phyloP scores from a whole-genome alignment of 2,329 filamentous ascomycete genomes.

The Immersiporthe knoxdaviesiana region DNA sequence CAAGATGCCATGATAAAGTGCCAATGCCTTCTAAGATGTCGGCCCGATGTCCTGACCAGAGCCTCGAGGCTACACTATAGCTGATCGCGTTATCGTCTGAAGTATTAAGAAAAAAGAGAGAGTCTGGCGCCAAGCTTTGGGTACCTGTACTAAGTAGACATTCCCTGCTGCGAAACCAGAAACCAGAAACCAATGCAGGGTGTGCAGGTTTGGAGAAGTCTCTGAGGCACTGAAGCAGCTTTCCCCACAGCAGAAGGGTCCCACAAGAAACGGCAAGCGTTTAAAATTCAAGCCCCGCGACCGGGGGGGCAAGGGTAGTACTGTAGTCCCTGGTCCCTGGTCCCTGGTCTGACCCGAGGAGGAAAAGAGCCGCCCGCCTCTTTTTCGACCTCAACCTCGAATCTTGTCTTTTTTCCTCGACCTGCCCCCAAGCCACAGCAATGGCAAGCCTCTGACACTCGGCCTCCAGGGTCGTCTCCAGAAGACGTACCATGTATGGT shows the following conservation, averaged over 20 bases:
- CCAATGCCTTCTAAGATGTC: too few species aligned
- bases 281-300: constrained; percentile 6
- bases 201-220: not conserved
- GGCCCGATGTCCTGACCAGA: not conserved
- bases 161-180: constrained; percentile 17
- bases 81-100: not conserved
- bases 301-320: too few species aligned
- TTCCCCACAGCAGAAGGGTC: constrained; percentile 12
- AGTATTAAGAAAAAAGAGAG: not conserved
- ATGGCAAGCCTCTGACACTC: not conserved
- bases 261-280: constrained; percentile 29
- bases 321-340: too few species aligned
- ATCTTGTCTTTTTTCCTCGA: not conserved
- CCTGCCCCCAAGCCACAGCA: not conserved
- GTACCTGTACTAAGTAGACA: too few species aligned
- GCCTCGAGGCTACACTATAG: not conserved
- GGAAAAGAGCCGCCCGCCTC: constrained; percentile 23
- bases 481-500: not conserved
- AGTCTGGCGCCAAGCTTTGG: constrained; percentile 18
- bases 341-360: not conserved
- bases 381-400: constrained; percentile 24
- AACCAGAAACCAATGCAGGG: constrained; percentile 10
- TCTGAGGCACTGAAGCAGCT: not conserved
- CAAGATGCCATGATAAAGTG: too few species aligned
- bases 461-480: not conserved